Evolutionary conservation across 2,329 filamentous ascomycete genomes (phyloP), one percentile per base, ranked within the genome.

Genomic region (Fusarium ambrosium): DNA sequence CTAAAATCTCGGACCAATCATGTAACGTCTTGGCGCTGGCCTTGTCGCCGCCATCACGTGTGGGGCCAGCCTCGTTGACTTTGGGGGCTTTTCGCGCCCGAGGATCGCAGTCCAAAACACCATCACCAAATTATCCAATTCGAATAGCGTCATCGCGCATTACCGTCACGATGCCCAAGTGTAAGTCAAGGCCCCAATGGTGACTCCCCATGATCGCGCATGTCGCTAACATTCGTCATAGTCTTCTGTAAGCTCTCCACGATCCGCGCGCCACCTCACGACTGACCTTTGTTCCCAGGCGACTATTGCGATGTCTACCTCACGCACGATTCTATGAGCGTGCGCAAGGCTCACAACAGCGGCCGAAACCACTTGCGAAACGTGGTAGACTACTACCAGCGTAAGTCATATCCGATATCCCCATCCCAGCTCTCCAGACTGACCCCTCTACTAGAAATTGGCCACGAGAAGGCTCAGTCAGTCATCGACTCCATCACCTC

Each of bases 281-380:
- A 70, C 77, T 80, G 62, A 80, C 71, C 72, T 68, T 62, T 89
- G 85, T 24, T 27, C 20, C 62, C 45, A 86, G 85, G 95, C 89
- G 97, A 99, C 85, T 99, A 99, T 86, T 99, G 97, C 90, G 97
- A 99, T 93, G 97, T 99, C 85, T 99, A 99, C 90, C 93, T 99
- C 79, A 99, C 97, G 78, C 97, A 99, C 90, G 97, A 99, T 89
- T 98, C 95, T 55, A 98, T 98, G 96, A 98, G 95, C 86, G 97
- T 99, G 85, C 95, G 97, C 80, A 98, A 98, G 87, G 97, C 97
- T 60, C 97, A 99, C 86, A 99, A 99, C 88, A 93, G 92, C 82
- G 97, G 97, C 73, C 92, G 96, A 80, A 99, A 99, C 87, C 97
- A 99, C 82, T 87, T 99, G 73, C 94, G 97, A 81, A 99, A 99